Base-by-base conservation (phyloP, 164 flowering plant species). In the Kalanchoe fedtschenkoi region DNA sequence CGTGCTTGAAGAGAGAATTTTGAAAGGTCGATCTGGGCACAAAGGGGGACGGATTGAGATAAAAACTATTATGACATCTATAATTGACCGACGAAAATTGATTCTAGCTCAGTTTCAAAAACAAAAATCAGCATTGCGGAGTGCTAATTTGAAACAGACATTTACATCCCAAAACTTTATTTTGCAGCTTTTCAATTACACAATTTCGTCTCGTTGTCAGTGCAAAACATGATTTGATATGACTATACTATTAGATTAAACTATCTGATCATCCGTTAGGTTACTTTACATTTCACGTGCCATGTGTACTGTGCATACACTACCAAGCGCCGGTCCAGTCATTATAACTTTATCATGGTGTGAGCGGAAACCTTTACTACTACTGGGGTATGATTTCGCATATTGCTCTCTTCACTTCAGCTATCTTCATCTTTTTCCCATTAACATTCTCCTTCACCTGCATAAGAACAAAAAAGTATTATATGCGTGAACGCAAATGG, bases 351-450 rank as follows among this genome's bases (percentile, higher is more conserved):
- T 4, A 43, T 43, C n/a, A 37, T 37, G 39, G 8, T 37, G 51
- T 43, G 51, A 24, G 1, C 19, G 22, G 9, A 43, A 43, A 10
- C 22, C 32, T n/a, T 51, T 51, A 51, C 13, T 44, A 4, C 6
- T 51, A 17, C 3, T 65, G 76, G 38, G 86, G 75, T 37, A 91
- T 76, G 47, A 88, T 77, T 63, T 81, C 83, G 59, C 77, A 72
- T 30, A 92, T 77, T 19, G 86, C 86, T 43, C 78, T 75, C 67
- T 89, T 92, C 41, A 89, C 98, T 73, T 86, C 98, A 58, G 73
- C 69, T 47, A 92, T 89, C 71, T 82, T 89, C 38, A 76, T 72
- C 66, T 80, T 92, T 79, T 75, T 86, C 47, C 96, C 96, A 63
- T 69, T 78, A 2, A 32, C 70, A 62, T 70, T 75, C 53, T 84